These are phyloP conservation scores for Colletotrichum euphorbiae DNA, from an alignment of 2,329 filamentous ascomycete species.

Conservation along the genomic window DNA sequence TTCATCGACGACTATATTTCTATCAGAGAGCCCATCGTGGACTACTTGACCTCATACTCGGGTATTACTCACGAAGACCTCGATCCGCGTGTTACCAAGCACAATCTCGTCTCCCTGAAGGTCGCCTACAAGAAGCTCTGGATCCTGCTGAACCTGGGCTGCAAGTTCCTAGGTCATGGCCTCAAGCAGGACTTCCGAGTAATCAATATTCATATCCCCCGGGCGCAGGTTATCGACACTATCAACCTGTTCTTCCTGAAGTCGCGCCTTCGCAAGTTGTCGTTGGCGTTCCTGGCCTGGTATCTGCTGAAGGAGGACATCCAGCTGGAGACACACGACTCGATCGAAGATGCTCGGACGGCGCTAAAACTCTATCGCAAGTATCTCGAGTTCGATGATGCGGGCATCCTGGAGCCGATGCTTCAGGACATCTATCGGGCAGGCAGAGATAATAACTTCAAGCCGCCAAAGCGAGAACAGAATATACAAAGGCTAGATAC, in stretches of 20 bases:
- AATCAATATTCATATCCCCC: constrained; percentile 96
- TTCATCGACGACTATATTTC: constrained; percentile 99
- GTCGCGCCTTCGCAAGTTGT: constrained; percentile 84
- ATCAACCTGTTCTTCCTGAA: constrained; percentile 91
- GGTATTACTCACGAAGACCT: constrained; percentile 90
- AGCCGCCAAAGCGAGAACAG: constrained; percentile 60
- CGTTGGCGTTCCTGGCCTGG: constrained; percentile 91
- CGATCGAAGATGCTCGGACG: constrained; percentile 93
- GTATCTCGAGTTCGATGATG: constrained; percentile 88
- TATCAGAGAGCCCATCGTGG: constrained; percentile 90
- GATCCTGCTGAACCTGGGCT: constrained; percentile 94
- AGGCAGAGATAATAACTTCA: constrained; percentile 62
- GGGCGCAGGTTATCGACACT: constrained; percentile 91
- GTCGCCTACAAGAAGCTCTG: constrained; percentile 98
- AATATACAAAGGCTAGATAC: constrained; percentile 63
- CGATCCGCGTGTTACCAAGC: constrained; percentile 79
- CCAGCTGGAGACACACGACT: constrained; percentile 92
- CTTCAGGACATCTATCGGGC: constrained; percentile 84
- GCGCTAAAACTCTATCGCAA: constrained; percentile 90
- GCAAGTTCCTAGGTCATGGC: constrained; percentile 93
- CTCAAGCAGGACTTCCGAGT: constrained; percentile 96
- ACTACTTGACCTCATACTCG: constrained; percentile 94
- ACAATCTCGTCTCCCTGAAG: constrained; percentile 89
- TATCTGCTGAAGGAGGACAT: constrained; percentile 92
- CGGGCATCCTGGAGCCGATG: constrained; percentile 84